These are phyloP conservation scores for Davidsoniella neocaledoniae DNA, from an alignment of 2,329 filamentous ascomycete genomes.

Conservation along the genomic window DNA sequence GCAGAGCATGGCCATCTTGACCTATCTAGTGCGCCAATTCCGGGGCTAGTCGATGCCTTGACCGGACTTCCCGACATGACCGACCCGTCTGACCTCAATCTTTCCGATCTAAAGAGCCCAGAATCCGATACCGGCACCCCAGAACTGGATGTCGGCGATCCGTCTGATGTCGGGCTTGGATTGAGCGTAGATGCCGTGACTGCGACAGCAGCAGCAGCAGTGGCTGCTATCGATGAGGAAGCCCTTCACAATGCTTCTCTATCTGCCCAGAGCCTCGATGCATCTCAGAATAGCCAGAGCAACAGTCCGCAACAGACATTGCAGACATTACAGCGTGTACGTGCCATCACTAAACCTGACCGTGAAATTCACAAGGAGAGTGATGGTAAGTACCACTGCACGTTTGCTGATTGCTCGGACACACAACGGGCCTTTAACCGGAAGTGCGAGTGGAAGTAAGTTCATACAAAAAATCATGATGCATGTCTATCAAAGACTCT, in stretches of 20 bases:
- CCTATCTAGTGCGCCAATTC: conserved; percentile 10
- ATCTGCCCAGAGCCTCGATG: not conserved
- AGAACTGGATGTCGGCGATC: conserved; percentile 1
- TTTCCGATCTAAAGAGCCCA: conserved; percentile 8
- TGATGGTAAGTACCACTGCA: conserved; percentile 64
- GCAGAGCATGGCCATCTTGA: conserved; percentile 9
- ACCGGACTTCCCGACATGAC: conserved; percentile 8
- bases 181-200: not conserved
- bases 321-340: conserved; percentile 22
- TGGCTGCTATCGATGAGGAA: not conserved
- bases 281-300: too few relatives aligned
- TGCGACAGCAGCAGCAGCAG: not conserved
- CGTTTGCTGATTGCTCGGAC: conserved; percentile 50
- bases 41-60: conserved; percentile 5
- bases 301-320: not conserved
- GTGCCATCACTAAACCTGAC: conserved; percentile 41
- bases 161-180: not conserved
- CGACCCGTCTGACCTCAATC: conserved; percentile 17
- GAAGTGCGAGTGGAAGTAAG: conserved; percentile 91
- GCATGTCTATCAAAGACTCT: not conserved
- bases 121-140: conserved; percentile 2
- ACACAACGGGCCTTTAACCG: conserved; percentile 51
- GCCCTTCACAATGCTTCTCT: not conserved
- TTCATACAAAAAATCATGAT: conserved; percentile 16
- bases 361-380: conserved; percentile 43